These are phyloP conservation scores for Boletus coccyginus DNA, from an alignment of 768 basidiomycete species.

Conservation along the genomic window DNA sequence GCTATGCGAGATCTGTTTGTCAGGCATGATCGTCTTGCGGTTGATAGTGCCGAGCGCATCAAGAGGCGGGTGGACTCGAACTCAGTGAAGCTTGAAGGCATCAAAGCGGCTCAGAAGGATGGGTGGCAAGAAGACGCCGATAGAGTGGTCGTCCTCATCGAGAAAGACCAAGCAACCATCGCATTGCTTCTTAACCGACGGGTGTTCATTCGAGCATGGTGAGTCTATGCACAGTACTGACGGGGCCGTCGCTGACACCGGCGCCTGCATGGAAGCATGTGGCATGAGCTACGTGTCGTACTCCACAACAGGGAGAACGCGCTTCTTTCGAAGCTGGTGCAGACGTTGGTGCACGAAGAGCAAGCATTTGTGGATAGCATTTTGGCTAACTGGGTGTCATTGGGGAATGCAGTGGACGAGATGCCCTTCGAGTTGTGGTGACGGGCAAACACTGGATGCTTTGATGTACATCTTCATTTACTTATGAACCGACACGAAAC, in stretches of 20 bases:
- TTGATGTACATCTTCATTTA: slow-evolving; percentile 14
- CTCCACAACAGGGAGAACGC: slow-evolving; percentile 89
- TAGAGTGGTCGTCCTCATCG: slow-evolving; percentile 63
- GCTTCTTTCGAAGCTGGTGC: slow-evolving; percentile 69
- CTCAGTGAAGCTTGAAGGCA: slow-evolving; percentile 71
- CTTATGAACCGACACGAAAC: slow-evolving; percentile 3
- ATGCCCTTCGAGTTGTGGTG: slow-evolving; percentile 80
- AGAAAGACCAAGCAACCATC: slow-evolving; percentile 84
- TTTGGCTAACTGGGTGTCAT: slow-evolving; percentile 68
- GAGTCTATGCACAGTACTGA: slow-evolving; percentile 22
- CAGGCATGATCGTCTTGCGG: slow-evolving; percentile 84
- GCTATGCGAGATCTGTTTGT: slow-evolving; percentile 84
- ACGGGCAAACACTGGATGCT: not conserved
- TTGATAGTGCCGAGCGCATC: slow-evolving; percentile 84
- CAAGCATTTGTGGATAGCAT: slow-evolving; percentile 62
- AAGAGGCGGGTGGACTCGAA: slow-evolving; percentile 82
- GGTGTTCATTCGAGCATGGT: slow-evolving; percentile 88
- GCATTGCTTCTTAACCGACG: slow-evolving; percentile 70
- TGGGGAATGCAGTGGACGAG: slow-evolving; percentile 64
- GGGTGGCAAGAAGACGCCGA: slow-evolving; percentile 89
- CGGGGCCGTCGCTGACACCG: slow-evolving; percentile 4
- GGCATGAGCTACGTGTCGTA: slow-evolving; percentile 93
- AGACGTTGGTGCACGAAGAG: slow-evolving; percentile 74
- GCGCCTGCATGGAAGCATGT: slow-evolving; percentile 57
- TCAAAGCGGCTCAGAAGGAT: slow-evolving; percentile 69